A percentile compares a stretch with the other conserved stretches of the same genome.
Evolutionary conservation across 2,329 filamentous ascomycete genomes (phyloP).

Genomic region (Neofusicoccum laricinum): DNA sequence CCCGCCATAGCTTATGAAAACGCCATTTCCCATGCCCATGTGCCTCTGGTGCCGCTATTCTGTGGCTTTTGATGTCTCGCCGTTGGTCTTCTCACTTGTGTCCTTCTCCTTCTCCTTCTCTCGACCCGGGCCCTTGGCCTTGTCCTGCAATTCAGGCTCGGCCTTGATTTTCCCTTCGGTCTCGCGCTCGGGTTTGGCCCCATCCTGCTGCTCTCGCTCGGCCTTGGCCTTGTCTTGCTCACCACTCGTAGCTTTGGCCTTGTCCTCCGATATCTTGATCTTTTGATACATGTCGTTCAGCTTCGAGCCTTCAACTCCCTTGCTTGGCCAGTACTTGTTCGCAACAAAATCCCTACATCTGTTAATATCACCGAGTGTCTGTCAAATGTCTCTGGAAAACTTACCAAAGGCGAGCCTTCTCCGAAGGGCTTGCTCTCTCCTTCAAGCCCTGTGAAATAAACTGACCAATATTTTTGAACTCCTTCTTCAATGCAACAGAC

Average conservation of each 20-base stretch:
- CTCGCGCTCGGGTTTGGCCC: neutral
- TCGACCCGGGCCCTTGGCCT: slow-evolving; percentile 15
- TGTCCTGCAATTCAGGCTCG: neutral
- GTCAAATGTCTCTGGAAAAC: slow-evolving; percentile 20
- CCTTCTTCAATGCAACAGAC: slow-evolving; percentile 59
- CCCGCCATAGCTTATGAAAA: slow-evolving; percentile 15
- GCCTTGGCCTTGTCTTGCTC: slow-evolving; percentile 11
- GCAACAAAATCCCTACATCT: slow-evolving; percentile 33
- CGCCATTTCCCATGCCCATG: slow-evolving; percentile 13
- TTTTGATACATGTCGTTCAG: slow-evolving; percentile 38
- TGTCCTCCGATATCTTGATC: slow-evolving; percentile 12
- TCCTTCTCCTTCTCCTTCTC: slow-evolving; percentile 15
- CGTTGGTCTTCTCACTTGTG: slow-evolving; percentile 17
- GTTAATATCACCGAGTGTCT: slow-evolving; percentile 21
- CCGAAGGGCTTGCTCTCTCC: slow-evolving; percentile 42
- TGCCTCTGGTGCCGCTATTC: neutral
- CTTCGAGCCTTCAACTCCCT: slow-evolving; percentile 25
- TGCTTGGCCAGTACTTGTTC: slow-evolving; percentile 37
- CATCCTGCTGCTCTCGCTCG: slow-evolving; percentile 6
- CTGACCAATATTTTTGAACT: slow-evolving; percentile 61
- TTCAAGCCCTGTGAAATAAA: slow-evolving; percentile 54
- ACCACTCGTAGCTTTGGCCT: neutral
- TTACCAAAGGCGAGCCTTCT: slow-evolving; percentile 51
- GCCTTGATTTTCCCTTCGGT: neutral
- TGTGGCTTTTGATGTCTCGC: slow-evolving; percentile 12